Conservation (phyloP, 2,329 filamentous ascomycete species). For the Beauveria brongniartii region DNA sequence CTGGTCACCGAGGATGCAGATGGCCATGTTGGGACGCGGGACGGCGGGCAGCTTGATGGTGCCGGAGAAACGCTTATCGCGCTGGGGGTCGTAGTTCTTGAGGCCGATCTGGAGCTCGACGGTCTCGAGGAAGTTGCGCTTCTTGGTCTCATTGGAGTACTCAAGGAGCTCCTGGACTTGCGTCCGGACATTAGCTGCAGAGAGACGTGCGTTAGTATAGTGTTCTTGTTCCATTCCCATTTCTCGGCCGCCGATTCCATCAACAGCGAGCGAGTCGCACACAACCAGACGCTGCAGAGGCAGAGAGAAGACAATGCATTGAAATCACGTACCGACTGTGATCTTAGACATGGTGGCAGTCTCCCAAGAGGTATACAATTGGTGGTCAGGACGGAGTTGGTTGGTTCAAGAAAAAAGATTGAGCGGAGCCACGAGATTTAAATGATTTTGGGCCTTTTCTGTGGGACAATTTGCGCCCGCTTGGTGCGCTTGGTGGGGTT, state of each 20-base stretch:
- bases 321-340: constrained; percentile 53
- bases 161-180: constrained; percentile 91
- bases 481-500: constrained; percentile 17
- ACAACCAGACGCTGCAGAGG: neutral
- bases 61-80: constrained; percentile 99
- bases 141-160: constrained; percentile 91
- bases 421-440: constrained; percentile 15
- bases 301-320: neutral
- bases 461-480: constrained; percentile 17
- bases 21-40: constrained; percentile 82
- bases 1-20: constrained; percentile 70
- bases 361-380: constrained; percentile 78
- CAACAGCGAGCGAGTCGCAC: neutral
- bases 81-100: constrained; percentile 98
- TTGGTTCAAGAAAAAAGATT: constrained; percentile 17
- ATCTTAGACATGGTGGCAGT: constrained; percentile 85
- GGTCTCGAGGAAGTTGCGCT: constrained; percentile 95
- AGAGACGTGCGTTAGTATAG: constrained; percentile 29
- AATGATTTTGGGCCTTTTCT: constrained; percentile 14
- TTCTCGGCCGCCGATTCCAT: neutral
- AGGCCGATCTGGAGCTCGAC: constrained; percentile 88
- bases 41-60: constrained; percentile 92
- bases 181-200: constrained; percentile 77
- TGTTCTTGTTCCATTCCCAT: neutral
- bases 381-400: constrained; percentile 45